phyloP scores from a whole-genome alignment of 208 protist species.

The Angomonas ambiguus region DNA sequence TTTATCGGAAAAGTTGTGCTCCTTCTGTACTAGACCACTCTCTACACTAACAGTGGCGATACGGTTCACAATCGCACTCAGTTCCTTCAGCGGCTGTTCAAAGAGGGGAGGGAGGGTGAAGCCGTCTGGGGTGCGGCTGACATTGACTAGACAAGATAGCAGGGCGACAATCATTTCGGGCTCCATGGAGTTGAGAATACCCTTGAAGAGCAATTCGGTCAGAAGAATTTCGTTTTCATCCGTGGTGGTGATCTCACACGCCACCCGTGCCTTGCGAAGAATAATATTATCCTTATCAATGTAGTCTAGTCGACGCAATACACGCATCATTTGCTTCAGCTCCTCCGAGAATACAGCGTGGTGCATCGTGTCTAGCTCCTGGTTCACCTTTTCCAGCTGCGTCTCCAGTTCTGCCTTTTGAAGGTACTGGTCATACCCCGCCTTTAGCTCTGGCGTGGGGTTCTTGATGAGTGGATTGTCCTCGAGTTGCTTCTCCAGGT shows the following conservation, averaged over 20 bases:
- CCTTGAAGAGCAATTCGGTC: constrained; percentile 98
- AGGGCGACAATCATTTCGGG: constrained; percentile 94
- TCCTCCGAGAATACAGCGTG: constrained; percentile 93
- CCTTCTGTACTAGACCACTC: constrained; percentile 84
- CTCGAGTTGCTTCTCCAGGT: constrained; percentile 79
- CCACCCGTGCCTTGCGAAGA: constrained; percentile 96
- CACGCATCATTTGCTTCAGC: constrained; percentile 95
- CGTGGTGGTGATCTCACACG: constrained; percentile 97
- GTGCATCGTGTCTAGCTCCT: constrained; percentile 77
- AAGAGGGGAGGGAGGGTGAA: constrained; percentile 85
- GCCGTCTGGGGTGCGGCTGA: constrained; percentile 91
- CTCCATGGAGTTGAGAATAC: constrained; percentile 96
- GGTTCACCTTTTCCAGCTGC: constrained; percentile 62
- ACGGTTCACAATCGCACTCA: constrained; percentile 89
- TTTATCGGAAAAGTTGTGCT: constrained; percentile 80
- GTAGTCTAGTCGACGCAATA: constrained; percentile 95
- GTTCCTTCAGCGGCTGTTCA: constrained; percentile 83
- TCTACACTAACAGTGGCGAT: constrained; percentile 93
- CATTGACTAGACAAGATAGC: constrained; percentile 95
- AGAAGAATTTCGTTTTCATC: constrained; percentile 98
- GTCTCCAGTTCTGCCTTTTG: constrained; percentile 61
- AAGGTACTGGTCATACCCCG: constrained; percentile 61
- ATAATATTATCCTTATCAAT: constrained; percentile 97
- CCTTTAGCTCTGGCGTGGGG: constrained; percentile 52
- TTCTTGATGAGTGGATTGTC: constrained; percentile 58